Base-by-base conservation (phyloP, 495 filamentous ascomycete genomes). In the Pyrenopolyporus hunteri region DNA sequence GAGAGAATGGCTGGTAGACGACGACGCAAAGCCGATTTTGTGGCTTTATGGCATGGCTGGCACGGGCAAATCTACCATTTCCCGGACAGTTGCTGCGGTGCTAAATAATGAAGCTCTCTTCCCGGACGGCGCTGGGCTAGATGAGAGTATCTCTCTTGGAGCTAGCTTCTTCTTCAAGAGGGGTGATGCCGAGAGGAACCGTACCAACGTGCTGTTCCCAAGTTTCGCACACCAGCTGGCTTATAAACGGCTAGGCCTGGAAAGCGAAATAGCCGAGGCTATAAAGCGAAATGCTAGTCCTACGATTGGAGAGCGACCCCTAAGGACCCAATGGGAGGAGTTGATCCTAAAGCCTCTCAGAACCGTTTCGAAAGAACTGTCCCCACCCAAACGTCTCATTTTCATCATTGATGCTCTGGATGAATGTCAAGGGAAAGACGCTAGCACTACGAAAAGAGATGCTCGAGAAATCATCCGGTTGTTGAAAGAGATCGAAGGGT, bases 361-460 rank as follows among this genome's bases (percentile, higher is more conserved):
- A 26, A 33, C 23, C 0, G 26, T 53, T 10, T 32, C n/a, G n/a
- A n/a, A 58, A n/a, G 14, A 37, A n/a, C 44, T 47, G 22, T 8
- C n/a, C 31, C n/a, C 19, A 4, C 29, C 10, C 8, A 45, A 32
- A 3, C 44, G 48, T 6, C 17, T 72, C n/a, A 54, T 78, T 11
- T 63, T 83, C 8, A 73, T 83, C 19, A 70, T 85, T 36, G 81
- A 85, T 56, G 82, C 82, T 45, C 67, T 85, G 13, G 82, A 83
- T 51, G 79, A 83, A 56, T 83, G 78, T 57, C 74, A 73, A 4
- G 16, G 65, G 2, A 71, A 80, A 6, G 31, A 74, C 2, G 16
- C 25, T 13, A 17, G 23, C 4, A 40, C 7, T 14, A 56, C 35
- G 19, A 42, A 31, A 29, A 11, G 0, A 9, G 32, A 57, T 19